These are phyloP conservation scores for Cocos nucifera DNA, from an alignment of 176 grass and related monocot species.

Conservation along the genomic window DNA sequence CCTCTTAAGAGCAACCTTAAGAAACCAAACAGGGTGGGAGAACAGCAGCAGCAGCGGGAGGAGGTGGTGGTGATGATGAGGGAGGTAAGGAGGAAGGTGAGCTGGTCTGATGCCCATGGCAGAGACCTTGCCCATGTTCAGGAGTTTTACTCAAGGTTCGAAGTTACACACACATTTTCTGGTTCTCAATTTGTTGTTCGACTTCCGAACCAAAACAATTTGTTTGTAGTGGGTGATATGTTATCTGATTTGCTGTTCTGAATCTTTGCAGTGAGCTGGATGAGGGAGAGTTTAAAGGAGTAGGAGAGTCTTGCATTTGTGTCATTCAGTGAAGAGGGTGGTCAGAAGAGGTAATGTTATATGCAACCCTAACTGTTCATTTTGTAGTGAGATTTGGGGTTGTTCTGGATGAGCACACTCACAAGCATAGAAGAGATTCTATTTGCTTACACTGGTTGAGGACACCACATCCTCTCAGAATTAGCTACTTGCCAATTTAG, in stretches of 20 bases:
- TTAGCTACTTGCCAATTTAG: too few relatives aligned
- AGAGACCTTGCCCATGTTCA: slow-evolving; percentile 32
- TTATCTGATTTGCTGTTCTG: not conserved
- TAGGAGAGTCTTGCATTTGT: slow-evolving; percentile 23
- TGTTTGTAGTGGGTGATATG: not conserved
- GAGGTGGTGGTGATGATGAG: not conserved
- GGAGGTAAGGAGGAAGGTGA: slow-evolving; percentile 33
- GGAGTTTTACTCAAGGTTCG: slow-evolving; percentile 29
- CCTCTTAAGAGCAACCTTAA: slow-evolving; percentile 25
- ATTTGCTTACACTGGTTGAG: too few relatives aligned
- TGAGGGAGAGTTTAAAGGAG: slow-evolving; percentile 18
- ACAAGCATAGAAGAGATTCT: too few relatives aligned
- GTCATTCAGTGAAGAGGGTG: slow-evolving; percentile 28
- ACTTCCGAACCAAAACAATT: not conserved
- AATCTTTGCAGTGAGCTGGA: slow-evolving; percentile 14
- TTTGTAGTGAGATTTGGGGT: too few relatives aligned
- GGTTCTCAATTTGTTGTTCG: too few relatives aligned
- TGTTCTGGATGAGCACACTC: too few relatives aligned
- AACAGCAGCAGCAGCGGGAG: slow-evolving; percentile 3
- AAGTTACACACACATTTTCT: too few relatives aligned
- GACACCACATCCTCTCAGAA: too few relatives aligned
- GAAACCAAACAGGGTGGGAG: not conserved
- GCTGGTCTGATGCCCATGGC: slow-evolving; percentile 36
- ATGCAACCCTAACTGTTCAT: too few relatives aligned
- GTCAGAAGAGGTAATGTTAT: not conserved